Conservation (phyloP, 192 early-diverging fungal genomes). For the Linnemannia hyalina region DNA sequence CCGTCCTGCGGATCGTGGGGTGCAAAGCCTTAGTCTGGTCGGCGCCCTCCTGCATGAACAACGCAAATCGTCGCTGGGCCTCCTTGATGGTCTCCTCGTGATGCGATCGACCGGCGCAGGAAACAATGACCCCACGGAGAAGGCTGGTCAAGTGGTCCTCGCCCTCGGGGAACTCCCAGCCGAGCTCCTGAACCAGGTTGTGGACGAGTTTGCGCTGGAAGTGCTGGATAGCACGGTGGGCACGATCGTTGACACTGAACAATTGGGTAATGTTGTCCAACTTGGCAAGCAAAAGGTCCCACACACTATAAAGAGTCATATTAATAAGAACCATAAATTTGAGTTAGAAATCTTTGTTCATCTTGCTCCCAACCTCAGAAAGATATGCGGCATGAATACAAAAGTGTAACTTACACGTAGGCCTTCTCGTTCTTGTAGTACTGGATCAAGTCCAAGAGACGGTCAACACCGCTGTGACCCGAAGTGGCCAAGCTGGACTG, state of each 20-base stretch:
- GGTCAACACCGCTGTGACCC: constrained; percentile 79
- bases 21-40: constrained; percentile 64
- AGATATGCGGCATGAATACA: neutral
- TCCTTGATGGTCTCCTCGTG: constrained; percentile 67
- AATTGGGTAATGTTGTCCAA: constrained; percentile 62
- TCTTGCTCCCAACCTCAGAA: neutral
- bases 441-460: constrained; percentile 79
- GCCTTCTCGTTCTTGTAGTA: constrained; percentile 80
- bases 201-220: constrained; percentile 82
- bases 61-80: constrained; percentile 66
- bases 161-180: constrained; percentile 79
- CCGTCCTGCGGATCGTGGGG: constrained; percentile 69
- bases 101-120: constrained; percentile 68
- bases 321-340: constrained; percentile 37
- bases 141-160: constrained; percentile 84
- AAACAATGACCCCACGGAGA: constrained; percentile 76
- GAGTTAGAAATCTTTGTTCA: constrained; percentile 42
- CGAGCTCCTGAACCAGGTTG: constrained; percentile 76
- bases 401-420: constrained; percentile 66
- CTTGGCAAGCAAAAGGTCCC: constrained; percentile 59
- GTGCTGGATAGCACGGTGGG: constrained; percentile 70
- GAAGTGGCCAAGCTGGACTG: constrained; percentile 78
- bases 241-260: constrained; percentile 72
- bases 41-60: constrained; percentile 68
- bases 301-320: constrained; percentile 55